Evolutionary conservation across 2,329 filamentous ascomycete genomes (phyloP), one percentile per base, ranked within the genome.

Genomic region (Monilinia vaccinii-corymbosi): DNA sequence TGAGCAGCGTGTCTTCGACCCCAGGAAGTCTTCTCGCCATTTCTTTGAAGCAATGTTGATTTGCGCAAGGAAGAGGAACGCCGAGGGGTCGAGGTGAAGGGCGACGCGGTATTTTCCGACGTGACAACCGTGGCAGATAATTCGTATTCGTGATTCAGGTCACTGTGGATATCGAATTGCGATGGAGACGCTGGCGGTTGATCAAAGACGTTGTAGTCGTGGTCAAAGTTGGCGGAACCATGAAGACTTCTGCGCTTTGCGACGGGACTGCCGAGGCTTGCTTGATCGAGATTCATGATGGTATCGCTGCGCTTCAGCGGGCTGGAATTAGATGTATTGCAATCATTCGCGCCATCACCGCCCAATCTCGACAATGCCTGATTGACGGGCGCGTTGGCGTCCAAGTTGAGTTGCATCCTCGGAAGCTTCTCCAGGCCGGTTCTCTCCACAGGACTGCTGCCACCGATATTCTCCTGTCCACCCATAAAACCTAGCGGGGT

Each of bases 241-340:
- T 96, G 90, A 67, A 96, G 75, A 74, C 92, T 97, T 69, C 94
- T 85, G 65, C 94, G 83, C 78, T 97, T 97, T 50, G 92, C 89
- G 62, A 93, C 89, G 0, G 94, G 93, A 70, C 89, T 97, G 66
- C 89, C 89, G 60, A 88, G 79, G 67, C 81, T 87, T 32, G 85
- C 80, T 64, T 89, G 87, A 69, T 96, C 92, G 52, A 95, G 76
- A 69, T 90, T 91, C 88, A 96, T 93, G 56, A 87, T 87, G 47
- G 89, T 87, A 76, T 97, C 93, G 70, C 88, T 93, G 68, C 94
- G 86, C 79, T 97, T 97, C 67, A 97, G 77, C 6, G 93, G 92
- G 71, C 93, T 96, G 7, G 87, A 85, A 62, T 85, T 84, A 23
- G 81, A 77, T 21, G 82, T 74, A 55, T 76, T 76, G 42, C 49